Evolutionary conservation across 371 early-diverging fungal genomes (phyloP).

Genomic region (Mucor mucedo): DNA sequence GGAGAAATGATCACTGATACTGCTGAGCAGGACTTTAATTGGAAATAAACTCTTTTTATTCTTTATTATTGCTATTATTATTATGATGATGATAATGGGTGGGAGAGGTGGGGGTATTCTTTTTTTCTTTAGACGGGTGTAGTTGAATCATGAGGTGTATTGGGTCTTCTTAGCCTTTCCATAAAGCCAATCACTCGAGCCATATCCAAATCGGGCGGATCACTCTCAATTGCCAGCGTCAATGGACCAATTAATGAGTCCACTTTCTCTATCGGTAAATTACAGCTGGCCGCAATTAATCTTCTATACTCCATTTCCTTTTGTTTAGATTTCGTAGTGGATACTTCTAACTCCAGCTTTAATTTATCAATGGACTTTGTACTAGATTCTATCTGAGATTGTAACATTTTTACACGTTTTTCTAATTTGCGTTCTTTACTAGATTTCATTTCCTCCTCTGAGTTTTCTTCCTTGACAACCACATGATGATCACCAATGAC

Average conservation of each 20-base stretch:
- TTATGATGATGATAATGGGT: neutral
- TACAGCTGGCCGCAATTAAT: slow-evolving; percentile 75
- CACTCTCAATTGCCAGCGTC: slow-evolving; percentile 73
- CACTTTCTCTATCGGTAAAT: slow-evolving; percentile 67
- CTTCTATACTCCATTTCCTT: slow-evolving; percentile 55
- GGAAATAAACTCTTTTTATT: slow-evolving; percentile 18
- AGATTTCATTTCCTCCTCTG: slow-evolving; percentile 4
- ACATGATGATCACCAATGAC: slow-evolving; percentile 2
- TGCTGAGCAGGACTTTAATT: slow-evolving; percentile 44
- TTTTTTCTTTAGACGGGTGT: slow-evolving; percentile 4
- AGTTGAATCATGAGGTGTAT: slow-evolving; percentile 14
- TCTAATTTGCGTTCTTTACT: slow-evolving; percentile 26
- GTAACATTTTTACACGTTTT: slow-evolving; percentile 42
- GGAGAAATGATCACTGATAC: slow-evolving; percentile 41
- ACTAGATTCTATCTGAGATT: slow-evolving; percentile 50
- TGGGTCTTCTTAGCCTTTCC: slow-evolving; percentile 50
- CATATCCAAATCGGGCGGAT: slow-evolving; percentile 63
- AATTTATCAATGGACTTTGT: slow-evolving; percentile 51
- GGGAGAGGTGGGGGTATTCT: no score
- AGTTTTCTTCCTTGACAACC: slow-evolving; percentile 7
- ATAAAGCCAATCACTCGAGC: slow-evolving; percentile 59
- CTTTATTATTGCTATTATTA: slow-evolving; percentile 3
- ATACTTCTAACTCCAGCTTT: slow-evolving; percentile 38
- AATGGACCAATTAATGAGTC: slow-evolving; percentile 68
- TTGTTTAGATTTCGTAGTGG: slow-evolving; percentile 36